A percentile compares a stretch with the other conserved stretches of the same genome.
Evolutionary conservation across 768 basidiomycete species (phyloP).

Genomic region (Heimioporus sp.): DNA sequence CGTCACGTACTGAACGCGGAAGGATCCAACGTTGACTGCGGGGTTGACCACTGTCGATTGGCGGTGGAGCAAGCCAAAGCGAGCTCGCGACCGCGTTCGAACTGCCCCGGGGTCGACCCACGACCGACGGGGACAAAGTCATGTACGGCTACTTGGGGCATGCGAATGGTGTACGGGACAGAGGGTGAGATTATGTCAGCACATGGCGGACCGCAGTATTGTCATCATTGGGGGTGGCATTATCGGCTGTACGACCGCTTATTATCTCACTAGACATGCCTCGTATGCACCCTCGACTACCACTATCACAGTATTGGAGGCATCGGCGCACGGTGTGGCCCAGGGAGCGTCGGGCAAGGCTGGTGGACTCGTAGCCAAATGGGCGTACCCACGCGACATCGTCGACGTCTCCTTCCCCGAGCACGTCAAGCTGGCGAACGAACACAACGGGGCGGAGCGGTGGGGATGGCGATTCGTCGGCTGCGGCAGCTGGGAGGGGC

Average conservation of each 20-base stretch:
- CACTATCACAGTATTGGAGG: conserved; percentile 66
- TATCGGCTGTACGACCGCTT: conserved; percentile 81
- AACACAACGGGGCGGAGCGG: conserved; percentile 64
- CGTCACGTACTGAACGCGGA: conserved; percentile 23
- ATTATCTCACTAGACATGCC: conserved; percentile 67
- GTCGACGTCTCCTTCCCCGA: conserved; percentile 64
- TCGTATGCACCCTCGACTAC: conserved; percentile 38
- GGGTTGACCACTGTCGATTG: conserved; percentile 17
- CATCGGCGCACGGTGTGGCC: conserved; percentile 62
- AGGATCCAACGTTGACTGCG: conserved; percentile 7
- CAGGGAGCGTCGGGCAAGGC: conserved; percentile 85
- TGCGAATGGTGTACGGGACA: too few species aligned
- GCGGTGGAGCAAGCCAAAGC: conserved; percentile 11
- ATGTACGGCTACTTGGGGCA: conserved; percentile 18
- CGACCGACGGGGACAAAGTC: conserved; percentile 12
- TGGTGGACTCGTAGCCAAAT: conserved; percentile 79
- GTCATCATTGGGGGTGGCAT: conserved; percentile 86
- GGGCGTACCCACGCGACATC: conserved; percentile 77
- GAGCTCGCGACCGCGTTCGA: conserved; percentile 23
- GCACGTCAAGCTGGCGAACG: conserved; percentile 68
- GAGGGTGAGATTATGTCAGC: conserved; percentile 1
- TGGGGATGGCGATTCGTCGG: conserved; percentile 83
- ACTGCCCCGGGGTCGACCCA: not conserved
- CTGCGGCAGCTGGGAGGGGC: conserved; percentile 75
- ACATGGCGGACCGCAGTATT: conserved; percentile 41